These are phyloP conservation scores for Acanthochlamys bracteata DNA, from an alignment of 106 monocot genomes.

Conservation along the genomic window DNA sequence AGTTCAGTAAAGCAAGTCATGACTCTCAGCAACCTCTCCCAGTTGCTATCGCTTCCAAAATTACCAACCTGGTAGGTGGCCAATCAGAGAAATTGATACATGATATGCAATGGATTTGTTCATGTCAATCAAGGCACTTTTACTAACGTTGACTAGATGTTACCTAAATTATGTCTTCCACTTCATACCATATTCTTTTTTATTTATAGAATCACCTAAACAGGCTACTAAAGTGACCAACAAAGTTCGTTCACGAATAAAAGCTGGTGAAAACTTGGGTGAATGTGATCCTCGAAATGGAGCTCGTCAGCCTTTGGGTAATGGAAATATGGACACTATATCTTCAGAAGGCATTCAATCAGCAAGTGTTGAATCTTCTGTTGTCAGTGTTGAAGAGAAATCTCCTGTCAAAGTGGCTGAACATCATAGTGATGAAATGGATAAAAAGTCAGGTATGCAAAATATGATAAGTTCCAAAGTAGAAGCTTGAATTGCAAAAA, in stretches of 20 bases:
- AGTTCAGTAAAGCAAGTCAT: constrained; percentile 30
- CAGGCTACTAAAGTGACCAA: constrained; percentile 10
- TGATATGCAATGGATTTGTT: background rate
- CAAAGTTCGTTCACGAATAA: constrained; percentile 8
- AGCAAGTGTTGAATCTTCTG: constrained; percentile 24
- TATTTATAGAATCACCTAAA: constrained; percentile 8
- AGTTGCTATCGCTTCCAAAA: constrained; percentile 71
- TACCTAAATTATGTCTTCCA: background rate
- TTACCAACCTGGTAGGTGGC: constrained; percentile 76
- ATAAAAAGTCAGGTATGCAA: constrained; percentile 54
- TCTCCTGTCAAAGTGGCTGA: constrained; percentile 33
- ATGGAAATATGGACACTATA: constrained; percentile 1
- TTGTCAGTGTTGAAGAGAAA: constrained; percentile 21
- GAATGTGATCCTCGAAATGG: background rate
- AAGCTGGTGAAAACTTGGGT: background rate
- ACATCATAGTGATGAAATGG: constrained; percentile 30
- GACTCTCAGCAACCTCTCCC: constrained; percentile 66
- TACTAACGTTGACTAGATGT: background rate
- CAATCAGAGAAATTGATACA: constrained; percentile 3
- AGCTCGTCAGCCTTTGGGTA: background rate
- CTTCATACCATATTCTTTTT: background rate
- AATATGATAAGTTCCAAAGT: constrained; percentile 74
- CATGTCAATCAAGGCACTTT: background rate
- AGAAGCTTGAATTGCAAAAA: constrained; percentile 74
- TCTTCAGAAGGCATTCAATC: constrained; percentile 9